A percentile compares a stretch with the other conserved stretches of the same genome.
Conservation (phyloP, 352 stramenopile genomes). For the Nothophytophthora sp. region DNA sequence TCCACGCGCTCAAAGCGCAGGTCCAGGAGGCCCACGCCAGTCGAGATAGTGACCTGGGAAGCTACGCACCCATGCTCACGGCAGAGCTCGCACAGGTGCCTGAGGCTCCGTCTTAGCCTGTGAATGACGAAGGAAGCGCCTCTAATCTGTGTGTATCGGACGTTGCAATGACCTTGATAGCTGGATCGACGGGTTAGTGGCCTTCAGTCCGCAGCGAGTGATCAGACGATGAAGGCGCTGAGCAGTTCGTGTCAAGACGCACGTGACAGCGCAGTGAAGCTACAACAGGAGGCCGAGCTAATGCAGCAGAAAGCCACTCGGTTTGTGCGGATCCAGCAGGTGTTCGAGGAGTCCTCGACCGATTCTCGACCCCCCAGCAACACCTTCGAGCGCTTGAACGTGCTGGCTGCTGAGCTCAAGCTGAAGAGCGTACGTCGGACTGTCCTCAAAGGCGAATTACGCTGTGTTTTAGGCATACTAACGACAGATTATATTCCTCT, state of each 20-base stretch:
- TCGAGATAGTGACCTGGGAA: conserved; percentile 32
- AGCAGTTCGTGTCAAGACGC: conserved; percentile 36
- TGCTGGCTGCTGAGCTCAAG: conserved; percentile 38
- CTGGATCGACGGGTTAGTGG: conserved; percentile 16
- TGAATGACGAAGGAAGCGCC: not conserved
- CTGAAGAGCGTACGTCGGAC: conserved; percentile 44
- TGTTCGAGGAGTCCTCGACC: conserved; percentile 41
- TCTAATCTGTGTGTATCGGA: not conserved
- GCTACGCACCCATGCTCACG: conserved; percentile 25
- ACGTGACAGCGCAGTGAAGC: conserved; percentile 14
- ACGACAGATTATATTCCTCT: not conserved
- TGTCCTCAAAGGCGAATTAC: not conserved
- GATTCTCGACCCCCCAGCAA: conserved; percentile 25
- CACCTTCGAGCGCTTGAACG: conserved; percentile 39
- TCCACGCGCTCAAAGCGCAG: conserved; percentile 38
- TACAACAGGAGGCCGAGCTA: conserved; percentile 30
- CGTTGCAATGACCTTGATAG: not conserved
- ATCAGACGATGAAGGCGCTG: conserved; percentile 32
- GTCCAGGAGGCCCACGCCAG: conserved; percentile 24
- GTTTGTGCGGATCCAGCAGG: conserved; percentile 37
- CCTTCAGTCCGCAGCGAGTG: conserved; percentile 28
- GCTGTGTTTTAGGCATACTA: too few relatives aligned
- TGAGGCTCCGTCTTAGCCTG: not conserved
- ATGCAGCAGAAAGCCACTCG: conserved; percentile 25
- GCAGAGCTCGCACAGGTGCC: conserved; percentile 16